Percentiles rank a stretch among this genome's conserved stretches.
Evolutionary conservation across 805 yeast species (phyloP).

Genomic region (Candida bentonensis): DNA sequence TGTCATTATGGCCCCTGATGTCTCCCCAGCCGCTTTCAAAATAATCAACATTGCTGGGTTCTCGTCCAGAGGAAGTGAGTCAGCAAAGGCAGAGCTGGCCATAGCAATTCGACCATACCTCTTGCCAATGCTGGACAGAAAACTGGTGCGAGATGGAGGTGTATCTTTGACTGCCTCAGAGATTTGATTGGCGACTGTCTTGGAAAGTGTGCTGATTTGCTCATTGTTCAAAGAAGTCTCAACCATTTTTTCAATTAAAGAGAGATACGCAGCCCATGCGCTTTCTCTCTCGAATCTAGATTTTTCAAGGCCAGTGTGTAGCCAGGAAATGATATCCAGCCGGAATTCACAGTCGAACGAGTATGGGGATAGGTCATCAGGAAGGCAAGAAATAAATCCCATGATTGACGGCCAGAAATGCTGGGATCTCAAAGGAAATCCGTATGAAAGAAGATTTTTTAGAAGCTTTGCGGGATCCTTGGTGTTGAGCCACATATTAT

Average conservation of each 20-base stretch:
- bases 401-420: conserved; percentile 12
- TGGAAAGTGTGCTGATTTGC: not conserved
- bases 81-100: not conserved
- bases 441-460: not conserved
- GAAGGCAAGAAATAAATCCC: conserved; percentile 9
- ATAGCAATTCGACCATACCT: not conserved
- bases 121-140: not conserved
- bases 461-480: not conserved
- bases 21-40: not conserved
- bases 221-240: not conserved
- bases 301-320: conserved; percentile 8
- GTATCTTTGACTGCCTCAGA: not conserved
- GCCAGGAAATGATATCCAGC: conserved; percentile 1
- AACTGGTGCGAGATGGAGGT: not conserved
- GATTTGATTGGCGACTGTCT: not conserved
- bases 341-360: conserved; percentile 2
- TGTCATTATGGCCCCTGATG: not conserved
- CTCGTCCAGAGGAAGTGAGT: not conserved
- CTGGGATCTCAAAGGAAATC: not conserved
- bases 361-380: conserved; percentile 8
- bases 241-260: conserved; percentile 7
- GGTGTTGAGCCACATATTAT: not conserved
- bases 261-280: conserved; percentile 12
- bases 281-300: conserved; percentile 4
- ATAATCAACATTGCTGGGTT: not conserved